These are phyloP conservation scores for Danielia oregonensis DNA, from an alignment of 805 yeast species.

Conservation along the genomic window DNA sequence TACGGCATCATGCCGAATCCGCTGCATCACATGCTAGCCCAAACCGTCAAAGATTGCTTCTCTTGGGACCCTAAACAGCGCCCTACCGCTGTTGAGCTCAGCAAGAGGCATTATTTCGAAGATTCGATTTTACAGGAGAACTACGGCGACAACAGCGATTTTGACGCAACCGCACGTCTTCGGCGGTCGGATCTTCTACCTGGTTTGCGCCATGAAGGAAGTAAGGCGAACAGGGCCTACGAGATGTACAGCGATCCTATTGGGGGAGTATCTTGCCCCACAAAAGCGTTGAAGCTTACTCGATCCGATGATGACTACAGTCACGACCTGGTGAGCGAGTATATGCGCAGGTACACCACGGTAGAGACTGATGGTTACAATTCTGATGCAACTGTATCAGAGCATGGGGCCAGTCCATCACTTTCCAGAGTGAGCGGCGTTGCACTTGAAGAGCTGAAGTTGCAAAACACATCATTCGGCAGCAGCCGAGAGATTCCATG, in stretches of 20 bases:
- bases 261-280: too few species aligned
- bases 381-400: too few species aligned
- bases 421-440: too few species aligned
- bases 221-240: conserved; percentile 1
- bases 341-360: not conserved
- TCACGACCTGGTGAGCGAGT: not conserved
- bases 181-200: too few species aligned
- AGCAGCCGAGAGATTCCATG: not conserved
- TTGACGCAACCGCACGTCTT: too few species aligned
- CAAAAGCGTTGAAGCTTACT: too few species aligned
- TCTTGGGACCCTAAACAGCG: conserved; percentile 79
- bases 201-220: conserved; percentile 1
- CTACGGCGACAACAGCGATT: too few species aligned
- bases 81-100: conserved; percentile 46
- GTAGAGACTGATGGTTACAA: too few species aligned
- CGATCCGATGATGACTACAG: not conserved
- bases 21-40: conserved; percentile 39
- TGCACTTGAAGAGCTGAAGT: not conserved
- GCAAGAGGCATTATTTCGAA: conserved; percentile 52
- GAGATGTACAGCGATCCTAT: conserved; percentile 1
- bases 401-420: too few species aligned
- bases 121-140: conserved; percentile 25
- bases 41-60: conserved; percentile 48
- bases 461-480: too few species aligned
- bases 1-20: conserved; percentile 44